phyloP scores from a whole-genome alignment of 352 stramenopile species.

The Aphanomyces invadans region DNA sequence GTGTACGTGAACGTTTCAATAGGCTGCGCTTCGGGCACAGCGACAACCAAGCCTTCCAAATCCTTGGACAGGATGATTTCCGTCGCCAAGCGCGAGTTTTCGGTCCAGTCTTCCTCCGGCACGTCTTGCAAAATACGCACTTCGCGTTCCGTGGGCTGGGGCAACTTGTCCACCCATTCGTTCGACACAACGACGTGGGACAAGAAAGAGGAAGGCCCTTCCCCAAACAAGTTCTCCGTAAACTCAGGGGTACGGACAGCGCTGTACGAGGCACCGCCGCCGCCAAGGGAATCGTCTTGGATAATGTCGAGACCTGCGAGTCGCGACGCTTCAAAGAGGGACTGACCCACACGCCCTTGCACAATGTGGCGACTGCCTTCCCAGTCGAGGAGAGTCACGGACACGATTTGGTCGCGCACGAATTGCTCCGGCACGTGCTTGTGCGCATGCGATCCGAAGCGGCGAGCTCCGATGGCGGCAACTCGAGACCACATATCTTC shows the following conservation, averaged over 20 bases:
- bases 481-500: constrained; percentile 19
- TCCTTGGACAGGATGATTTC: constrained; percentile 83
- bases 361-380: constrained; percentile 82
- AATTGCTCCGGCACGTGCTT: constrained; percentile 25
- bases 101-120: constrained; percentile 52
- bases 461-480: neutral
- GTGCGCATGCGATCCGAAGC: constrained; percentile 22
- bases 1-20: constrained; percentile 80
- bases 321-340: constrained; percentile 72
- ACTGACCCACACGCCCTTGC: constrained; percentile 71
- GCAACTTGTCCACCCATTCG: constrained; percentile 80
- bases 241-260: constrained; percentile 66
- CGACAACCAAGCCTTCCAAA: constrained; percentile 81
- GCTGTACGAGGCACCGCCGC: constrained; percentile 50
- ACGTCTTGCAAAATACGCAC: constrained; percentile 77
- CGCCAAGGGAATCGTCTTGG: constrained; percentile 82
- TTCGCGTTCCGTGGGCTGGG: constrained; percentile 57
- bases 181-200: constrained; percentile 85
- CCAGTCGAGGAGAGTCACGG: constrained; percentile 77
- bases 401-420: constrained; percentile 20
- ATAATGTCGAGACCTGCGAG: constrained; percentile 64
- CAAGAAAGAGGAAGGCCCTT: constrained; percentile 69
- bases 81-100: constrained; percentile 73
- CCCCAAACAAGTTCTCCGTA: constrained; percentile 83
- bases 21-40: constrained; percentile 72